Evolutionary conservation across 768 basidiomycete species (phyloP).

Genomic region (Lenzites betulinus): DNA sequence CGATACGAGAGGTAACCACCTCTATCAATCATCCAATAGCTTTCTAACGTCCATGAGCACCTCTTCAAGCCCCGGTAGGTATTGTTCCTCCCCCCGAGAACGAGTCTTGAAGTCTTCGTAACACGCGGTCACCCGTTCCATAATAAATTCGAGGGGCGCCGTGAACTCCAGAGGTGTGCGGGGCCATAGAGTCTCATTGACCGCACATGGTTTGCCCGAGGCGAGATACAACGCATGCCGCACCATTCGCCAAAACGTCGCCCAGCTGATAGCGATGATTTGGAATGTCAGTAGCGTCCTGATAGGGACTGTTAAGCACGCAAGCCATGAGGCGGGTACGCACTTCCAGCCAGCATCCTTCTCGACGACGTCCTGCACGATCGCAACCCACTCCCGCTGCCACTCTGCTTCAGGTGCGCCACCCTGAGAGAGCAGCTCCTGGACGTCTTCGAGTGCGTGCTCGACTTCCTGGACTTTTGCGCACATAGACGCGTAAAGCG

Average conservation of each 20-base stretch:
- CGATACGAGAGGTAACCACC: not conserved
- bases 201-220: not conserved
- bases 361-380: slow-evolving; percentile 34
- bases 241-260: slow-evolving; percentile 33
- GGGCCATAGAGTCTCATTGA: slow-evolving; percentile 15
- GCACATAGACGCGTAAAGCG: slow-evolving; percentile 32
- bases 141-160: slow-evolving; percentile 21
- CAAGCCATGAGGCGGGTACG: not conserved
- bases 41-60: not conserved
- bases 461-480: slow-evolving; percentile 32
- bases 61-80: slow-evolving; percentile 4
- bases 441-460: slow-evolving; percentile 31
- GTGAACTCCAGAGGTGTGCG: slow-evolving; percentile 19
- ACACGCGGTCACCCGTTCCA: slow-evolving; percentile 18
- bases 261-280: slow-evolving; percentile 29
- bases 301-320: not conserved
- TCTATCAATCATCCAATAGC: not conserved
- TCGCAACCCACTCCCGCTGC: slow-evolving; percentile 26
- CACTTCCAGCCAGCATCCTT: slow-evolving; percentile 37
- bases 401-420: slow-evolving; percentile 11
- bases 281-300: no score
- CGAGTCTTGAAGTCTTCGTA: slow-evolving; percentile 24
- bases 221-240: slow-evolving; percentile 22
- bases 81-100: slow-evolving; percentile 4
- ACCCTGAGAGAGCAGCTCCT: slow-evolving; percentile 22